Evolutionary conservation across 2,329 filamentous ascomycete genomes (phyloP), one percentile per base, ranked within the genome.

Genomic region (Stachybotrys chartarum): DNA sequence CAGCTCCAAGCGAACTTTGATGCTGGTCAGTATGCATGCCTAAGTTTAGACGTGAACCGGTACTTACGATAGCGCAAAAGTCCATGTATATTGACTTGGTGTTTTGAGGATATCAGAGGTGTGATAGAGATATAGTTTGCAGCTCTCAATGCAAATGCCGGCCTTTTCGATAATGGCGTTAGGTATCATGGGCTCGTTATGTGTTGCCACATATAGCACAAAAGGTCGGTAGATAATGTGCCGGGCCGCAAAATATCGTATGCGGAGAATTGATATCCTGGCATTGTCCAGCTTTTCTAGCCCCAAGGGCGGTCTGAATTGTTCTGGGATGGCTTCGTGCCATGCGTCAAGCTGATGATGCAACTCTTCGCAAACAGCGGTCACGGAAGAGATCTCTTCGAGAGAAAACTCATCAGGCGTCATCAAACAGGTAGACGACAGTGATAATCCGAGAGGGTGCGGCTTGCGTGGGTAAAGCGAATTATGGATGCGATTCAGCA

Each of bases 141-240:
- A 70, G 51, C 64, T 67, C 30, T 68, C 67, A 10, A 70, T 62
- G 46, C 68, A 69, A 1, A 70, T 24, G 2, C 56, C 59, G 0
- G 67, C 66, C 39, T 66, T 68, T 16, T 69, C 64, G 5, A 66
- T 11, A 18, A 69, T 63, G 6, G 58, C 55, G 11, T 60, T 56
- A 0, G 66, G 55, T 3, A 61, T 54, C 6, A 51, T 52, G 5
- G 55, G 44, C 16, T 57, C 54, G 30, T 54, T 57, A 16, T 64
- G 57, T 1, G 58, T 62, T 8, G 63, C 61, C 17, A 68, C 60
- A 53, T 68, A 67, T 11, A 70, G 56, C 7, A 68, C 61, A 54
- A 70, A 70, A 1, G 65, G 68, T 1, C 68, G 59, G 48, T 68
- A 64, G 5, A 70, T 70, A 30, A 70, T 70, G 47, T 70, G 67